Conservation (phyloP, 2,329 filamentous ascomycete genomes). For the Colletotrichum tropicale region DNA sequence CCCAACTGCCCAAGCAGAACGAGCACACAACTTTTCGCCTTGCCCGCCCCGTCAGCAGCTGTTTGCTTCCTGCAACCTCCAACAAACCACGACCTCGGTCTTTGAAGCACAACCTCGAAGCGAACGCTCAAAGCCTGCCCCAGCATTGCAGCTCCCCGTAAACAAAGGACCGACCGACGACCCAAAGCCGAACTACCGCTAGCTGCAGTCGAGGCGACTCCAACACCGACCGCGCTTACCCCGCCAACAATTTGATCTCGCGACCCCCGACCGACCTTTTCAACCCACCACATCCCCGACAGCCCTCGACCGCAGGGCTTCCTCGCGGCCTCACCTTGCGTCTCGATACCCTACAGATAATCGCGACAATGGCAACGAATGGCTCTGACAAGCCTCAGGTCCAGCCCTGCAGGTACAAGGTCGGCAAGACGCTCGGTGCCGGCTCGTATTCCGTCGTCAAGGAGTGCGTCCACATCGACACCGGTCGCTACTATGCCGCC, state of each 20-base stretch:
- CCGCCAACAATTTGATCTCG: constrained; percentile 6
- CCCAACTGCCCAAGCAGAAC: not conserved
- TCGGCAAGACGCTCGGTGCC: constrained; percentile 94
- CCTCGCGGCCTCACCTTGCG: not conserved
- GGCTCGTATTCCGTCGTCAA: constrained; percentile 99
- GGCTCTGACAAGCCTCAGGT: constrained; percentile 61
- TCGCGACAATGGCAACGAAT: constrained; percentile 17
- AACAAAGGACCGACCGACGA: not conserved
- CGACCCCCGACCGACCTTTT: not conserved
- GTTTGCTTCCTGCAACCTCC: not conserved
- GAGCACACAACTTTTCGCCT: not conserved
- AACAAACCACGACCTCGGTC: not conserved
- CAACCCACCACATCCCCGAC: not conserved
- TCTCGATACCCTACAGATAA: not conserved
- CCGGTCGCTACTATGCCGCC: constrained; percentile 95
- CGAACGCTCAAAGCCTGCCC: not conserved
- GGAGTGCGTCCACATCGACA: constrained; percentile 98
- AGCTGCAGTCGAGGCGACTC: not conserved
- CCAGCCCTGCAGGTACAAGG: constrained; percentile 97
- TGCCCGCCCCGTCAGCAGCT: not conserved
- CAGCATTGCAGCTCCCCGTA: not conserved
- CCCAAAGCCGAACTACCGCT: not conserved
- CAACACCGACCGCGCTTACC: constrained; percentile 8
- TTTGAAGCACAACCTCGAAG: not conserved
- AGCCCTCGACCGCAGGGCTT: constrained; percentile 4